These are phyloP conservation scores for Usnea hakonensis DNA, from an alignment of 495 filamentous ascomycete genomes.

Conservation along the genomic window DNA sequence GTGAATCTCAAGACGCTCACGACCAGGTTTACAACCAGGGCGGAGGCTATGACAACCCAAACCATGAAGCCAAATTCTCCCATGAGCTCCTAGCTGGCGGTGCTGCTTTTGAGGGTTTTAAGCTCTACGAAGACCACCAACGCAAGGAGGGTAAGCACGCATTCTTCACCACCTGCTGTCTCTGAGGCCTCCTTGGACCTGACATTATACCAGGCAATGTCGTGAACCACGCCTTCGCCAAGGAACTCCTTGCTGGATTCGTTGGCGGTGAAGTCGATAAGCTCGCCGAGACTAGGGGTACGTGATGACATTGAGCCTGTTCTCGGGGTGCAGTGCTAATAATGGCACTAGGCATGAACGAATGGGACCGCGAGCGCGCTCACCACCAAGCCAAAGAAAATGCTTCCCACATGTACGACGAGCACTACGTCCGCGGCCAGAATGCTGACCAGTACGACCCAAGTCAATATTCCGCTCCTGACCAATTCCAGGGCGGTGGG, in stretches of 20 bases:
- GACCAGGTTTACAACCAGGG: slow-evolving; percentile 49
- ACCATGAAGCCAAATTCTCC: slow-evolving; percentile 54
- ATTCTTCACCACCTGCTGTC: not conserved
- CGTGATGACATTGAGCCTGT: not conserved
- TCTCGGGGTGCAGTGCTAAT: not conserved
- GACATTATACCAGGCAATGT: slow-evolving; percentile 48
- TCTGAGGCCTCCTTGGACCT: not conserved
- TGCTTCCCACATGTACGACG: slow-evolving; percentile 55
- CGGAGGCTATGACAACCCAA: slow-evolving; percentile 23
- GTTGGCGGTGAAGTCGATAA: slow-evolving; percentile 72
- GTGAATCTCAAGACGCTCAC: slow-evolving; percentile 48
- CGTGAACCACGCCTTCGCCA: slow-evolving; percentile 66
- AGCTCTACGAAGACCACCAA: slow-evolving; percentile 70
- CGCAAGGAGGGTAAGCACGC: slow-evolving; percentile 53
- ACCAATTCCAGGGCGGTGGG: slow-evolving; percentile 17
- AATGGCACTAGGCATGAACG: slow-evolving; percentile 41
- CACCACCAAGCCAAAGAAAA: slow-evolving; percentile 60
- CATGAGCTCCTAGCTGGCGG: slow-evolving; percentile 71
- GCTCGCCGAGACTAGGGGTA: slow-evolving; percentile 68
- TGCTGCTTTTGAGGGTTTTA: slow-evolving; percentile 73
- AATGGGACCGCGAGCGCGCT: slow-evolving; percentile 56
- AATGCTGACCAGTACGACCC: slow-evolving; percentile 40
- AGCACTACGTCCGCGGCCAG: slow-evolving; percentile 42
- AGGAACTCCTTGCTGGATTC: slow-evolving; percentile 64
- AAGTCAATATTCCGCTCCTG: slow-evolving; percentile 31